Conservation (phyloP, 2,329 filamentous ascomycete species). For the Verticillium nonalfalfae region DNA sequence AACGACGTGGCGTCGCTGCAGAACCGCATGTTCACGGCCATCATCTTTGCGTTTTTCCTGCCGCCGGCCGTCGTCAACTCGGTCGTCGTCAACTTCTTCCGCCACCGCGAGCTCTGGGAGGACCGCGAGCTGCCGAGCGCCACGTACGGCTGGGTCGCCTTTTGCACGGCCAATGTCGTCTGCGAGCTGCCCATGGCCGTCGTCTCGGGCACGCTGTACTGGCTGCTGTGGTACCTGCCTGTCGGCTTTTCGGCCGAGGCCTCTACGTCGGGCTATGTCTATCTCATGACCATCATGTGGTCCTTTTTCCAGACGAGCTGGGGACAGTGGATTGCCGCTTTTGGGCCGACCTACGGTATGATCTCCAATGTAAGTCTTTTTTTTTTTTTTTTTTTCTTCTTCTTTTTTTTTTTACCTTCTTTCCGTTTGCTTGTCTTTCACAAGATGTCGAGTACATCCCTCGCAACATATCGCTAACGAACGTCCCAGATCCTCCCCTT, state of each 20-base stretch:
- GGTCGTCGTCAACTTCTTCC: slow-evolving; percentile 72
- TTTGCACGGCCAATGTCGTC: slow-evolving; percentile 66
- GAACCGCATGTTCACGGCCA: slow-evolving; percentile 69
- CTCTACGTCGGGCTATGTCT: slow-evolving; percentile 65
- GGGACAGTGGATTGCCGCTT: slow-evolving; percentile 83
- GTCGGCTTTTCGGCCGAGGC: slow-evolving; percentile 62
- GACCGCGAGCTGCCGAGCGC: slow-evolving; percentile 65
- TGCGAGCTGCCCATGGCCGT: slow-evolving; percentile 68
- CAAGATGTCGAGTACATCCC: no score
- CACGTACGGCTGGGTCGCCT: slow-evolving; percentile 74
- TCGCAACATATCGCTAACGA: neutral
- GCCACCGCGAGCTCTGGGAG: slow-evolving; percentile 67
- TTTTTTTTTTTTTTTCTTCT: neutral
- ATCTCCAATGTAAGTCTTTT: slow-evolving; percentile 55
- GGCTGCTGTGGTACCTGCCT: slow-evolving; percentile 70
- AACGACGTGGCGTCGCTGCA: slow-evolving; percentile 63
- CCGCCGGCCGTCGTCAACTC: slow-evolving; percentile 68
- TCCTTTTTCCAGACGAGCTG: slow-evolving; percentile 69
- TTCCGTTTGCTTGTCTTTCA: no score
- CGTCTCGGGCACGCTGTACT: slow-evolving; percentile 61
- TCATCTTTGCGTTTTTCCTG: slow-evolving; percentile 54
- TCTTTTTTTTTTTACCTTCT: no score
- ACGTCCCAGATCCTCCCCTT: slow-evolving; percentile 55
- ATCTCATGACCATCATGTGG: slow-evolving; percentile 72
- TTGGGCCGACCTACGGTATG: slow-evolving; percentile 72